Percentiles rank a stretch among this genome's conserved stretches.
phyloP scores from a whole-genome alignment of 805 yeast species.

The Candida nanaspora region DNA sequence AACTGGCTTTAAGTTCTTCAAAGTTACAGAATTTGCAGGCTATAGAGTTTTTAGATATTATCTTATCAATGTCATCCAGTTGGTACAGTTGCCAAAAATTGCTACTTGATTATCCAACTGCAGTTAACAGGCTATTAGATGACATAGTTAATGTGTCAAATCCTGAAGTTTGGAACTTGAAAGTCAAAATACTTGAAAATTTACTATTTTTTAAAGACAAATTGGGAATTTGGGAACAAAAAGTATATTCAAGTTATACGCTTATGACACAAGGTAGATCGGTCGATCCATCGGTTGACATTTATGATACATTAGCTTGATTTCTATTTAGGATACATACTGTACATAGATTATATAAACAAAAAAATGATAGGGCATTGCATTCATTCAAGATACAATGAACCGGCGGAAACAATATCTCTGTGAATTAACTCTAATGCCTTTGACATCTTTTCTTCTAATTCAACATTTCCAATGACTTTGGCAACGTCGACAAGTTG shows the following conservation, averaged over 20 bases:
- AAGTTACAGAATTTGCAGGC: conserved; percentile 17
- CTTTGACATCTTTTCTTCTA: conserved; percentile 83
- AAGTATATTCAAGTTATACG: conserved; percentile 8
- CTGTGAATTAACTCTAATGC: conserved; percentile 84
- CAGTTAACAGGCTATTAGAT: conserved; percentile 20
- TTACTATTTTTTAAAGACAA: conserved; percentile 6
- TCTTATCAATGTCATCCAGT: conserved; percentile 14
- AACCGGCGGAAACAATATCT: conserved; percentile 95
- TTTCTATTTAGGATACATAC: no score
- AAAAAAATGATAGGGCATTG: no score
- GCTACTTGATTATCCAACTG: conserved; percentile 19
- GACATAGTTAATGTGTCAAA: conserved; percentile 13
- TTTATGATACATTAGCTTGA: conserved; percentile 13
- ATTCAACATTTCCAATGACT: conserved; percentile 84
- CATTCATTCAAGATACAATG: conserved; percentile 57
- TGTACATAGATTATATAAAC: no score
- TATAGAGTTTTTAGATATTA: conserved; percentile 15
- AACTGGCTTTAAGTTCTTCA: conserved; percentile 9
- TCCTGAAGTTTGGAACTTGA: conserved; percentile 15
- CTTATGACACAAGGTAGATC: conserved; percentile 17
- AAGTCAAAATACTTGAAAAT: conserved; percentile 11
- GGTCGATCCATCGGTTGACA: conserved; percentile 11
- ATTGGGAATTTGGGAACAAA: conserved; percentile 16
- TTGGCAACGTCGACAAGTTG: conserved; percentile 90
- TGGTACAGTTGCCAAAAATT: conserved; percentile 18